Evolutionary conservation across 106 monocot species (phyloP).

Genomic region (Apostasia ramifera): DNA sequence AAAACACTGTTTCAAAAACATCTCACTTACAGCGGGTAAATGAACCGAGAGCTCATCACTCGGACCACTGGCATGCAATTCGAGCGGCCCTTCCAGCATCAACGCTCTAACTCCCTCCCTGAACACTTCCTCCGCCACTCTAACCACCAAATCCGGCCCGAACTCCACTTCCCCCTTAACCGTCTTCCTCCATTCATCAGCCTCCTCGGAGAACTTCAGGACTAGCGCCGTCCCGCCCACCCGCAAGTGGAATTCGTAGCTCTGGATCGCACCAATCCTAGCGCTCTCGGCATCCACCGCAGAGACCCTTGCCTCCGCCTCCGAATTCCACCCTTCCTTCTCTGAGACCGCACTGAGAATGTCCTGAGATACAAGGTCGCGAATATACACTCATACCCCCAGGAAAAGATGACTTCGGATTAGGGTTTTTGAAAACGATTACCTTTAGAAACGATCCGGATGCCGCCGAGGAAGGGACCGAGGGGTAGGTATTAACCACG

Average conservation of each 20-base stretch:
- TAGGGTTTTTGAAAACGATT: background rate
- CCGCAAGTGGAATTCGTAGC: slow-evolving; percentile 51
- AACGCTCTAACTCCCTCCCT: slow-evolving; percentile 22
- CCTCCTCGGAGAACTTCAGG: slow-evolving; percentile 33
- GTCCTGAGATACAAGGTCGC: slow-evolving; percentile 6
- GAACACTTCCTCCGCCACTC: slow-evolving; percentile 3
- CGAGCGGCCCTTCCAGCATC: slow-evolving; percentile 59
- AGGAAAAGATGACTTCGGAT: background rate
- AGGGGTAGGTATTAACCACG: background rate
- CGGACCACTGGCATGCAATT: slow-evolving; percentile 26
- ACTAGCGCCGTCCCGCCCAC: slow-evolving; percentile 22
- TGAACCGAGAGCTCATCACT: slow-evolving; percentile 34
- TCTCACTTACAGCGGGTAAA: slow-evolving; percentile 45
- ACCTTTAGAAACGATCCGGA: background rate
- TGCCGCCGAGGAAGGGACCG: background rate
- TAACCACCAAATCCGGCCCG: slow-evolving; percentile 28
- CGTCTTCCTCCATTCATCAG: slow-evolving; percentile 26
- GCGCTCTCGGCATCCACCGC: slow-evolving; percentile 19
- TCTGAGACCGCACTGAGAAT: slow-evolving; percentile 31
- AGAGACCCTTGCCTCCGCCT: slow-evolving; percentile 31
- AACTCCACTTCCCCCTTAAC: slow-evolving; percentile 18
- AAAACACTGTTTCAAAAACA: too few relatives aligned
- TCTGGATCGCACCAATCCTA: slow-evolving; percentile 24
- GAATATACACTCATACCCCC: background rate
- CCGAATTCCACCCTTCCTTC: slow-evolving; percentile 60